Evolutionary conservation across 208 protist species (phyloP).

Genomic region (Tritrichomonas foetus): DNA sequence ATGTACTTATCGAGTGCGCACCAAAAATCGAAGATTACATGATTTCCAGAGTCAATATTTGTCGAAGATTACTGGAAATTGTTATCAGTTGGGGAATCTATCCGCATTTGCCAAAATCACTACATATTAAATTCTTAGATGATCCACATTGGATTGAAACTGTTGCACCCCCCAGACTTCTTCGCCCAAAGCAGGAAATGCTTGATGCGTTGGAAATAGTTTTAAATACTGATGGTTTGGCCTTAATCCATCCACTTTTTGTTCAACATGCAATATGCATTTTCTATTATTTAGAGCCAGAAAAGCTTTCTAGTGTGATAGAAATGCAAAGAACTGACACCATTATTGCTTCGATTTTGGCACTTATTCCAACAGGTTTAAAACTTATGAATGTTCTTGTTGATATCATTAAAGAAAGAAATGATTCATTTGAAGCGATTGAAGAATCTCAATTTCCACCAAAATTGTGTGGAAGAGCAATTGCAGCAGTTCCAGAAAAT

Average conservation of each 20-base stretch:
- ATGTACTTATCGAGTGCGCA: background rate
- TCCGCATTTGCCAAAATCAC: background rate
- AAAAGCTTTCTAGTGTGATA: background rate
- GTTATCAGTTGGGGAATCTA: conserved; percentile 33
- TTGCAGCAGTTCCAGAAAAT: background rate
- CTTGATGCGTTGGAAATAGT: background rate
- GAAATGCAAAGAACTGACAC: background rate
- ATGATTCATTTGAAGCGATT: conserved; percentile 18
- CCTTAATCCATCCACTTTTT: background rate
- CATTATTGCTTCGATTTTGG: background rate
- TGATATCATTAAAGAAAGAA: background rate
- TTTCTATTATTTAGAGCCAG: background rate
- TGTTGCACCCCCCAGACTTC: background rate
- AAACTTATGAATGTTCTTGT: background rate
- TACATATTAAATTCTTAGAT: conserved; percentile 14
- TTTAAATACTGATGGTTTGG: background rate
- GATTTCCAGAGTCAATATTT: background rate
- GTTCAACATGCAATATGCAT: background rate
- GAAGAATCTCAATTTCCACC: background rate
- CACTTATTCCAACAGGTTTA: background rate
- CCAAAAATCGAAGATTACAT: background rate
- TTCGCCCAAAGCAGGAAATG: background rate
- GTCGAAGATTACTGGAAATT: background rate
- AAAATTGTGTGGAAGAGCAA: background rate
- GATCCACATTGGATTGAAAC: background rate